Evolutionary conservation across 2,329 filamentous ascomycete genomes (phyloP).

Genomic region (Colletotrichum liaoningense): DNA sequence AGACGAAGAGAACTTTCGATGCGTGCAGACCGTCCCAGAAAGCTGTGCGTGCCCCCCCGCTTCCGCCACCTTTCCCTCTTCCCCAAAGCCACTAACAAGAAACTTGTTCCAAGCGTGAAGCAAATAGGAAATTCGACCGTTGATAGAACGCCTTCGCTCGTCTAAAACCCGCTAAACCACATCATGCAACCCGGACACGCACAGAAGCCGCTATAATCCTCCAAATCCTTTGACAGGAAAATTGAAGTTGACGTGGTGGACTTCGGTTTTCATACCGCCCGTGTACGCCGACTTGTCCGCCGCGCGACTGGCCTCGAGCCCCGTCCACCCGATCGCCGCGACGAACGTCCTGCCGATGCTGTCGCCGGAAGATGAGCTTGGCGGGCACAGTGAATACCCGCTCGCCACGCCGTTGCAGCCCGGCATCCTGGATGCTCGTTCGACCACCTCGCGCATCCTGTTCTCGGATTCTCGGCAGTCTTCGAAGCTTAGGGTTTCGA

Average conservation of each 20-base stretch:
- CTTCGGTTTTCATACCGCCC: conserved; percentile 37
- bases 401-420: conserved; percentile 42
- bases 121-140: background rate
- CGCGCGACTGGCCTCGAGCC: conserved; percentile 39
- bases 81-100: background rate
- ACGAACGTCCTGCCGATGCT: conserved; percentile 40
- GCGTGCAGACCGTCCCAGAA: background rate
- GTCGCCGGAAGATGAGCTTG: conserved; percentile 8
- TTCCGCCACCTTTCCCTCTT: background rate
- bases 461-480: conserved; percentile 52
- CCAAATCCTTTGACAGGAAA: conserved; percentile 44
- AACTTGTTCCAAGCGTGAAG: background rate
- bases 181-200: conserved; percentile 35
- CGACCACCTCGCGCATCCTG: conserved; percentile 37
- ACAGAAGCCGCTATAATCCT: conserved; percentile 31
- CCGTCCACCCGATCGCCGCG: conserved; percentile 40
- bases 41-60: background rate
- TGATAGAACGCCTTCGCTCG: conserved; percentile 16
- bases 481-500: conserved; percentile 56
- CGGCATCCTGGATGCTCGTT: conserved; percentile 36
- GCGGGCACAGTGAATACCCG: conserved; percentile 35
- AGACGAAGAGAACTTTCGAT: background rate
- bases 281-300: conserved; percentile 36
- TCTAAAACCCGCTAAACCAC: conserved; percentile 34
- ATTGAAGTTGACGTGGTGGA: conserved; percentile 42